phyloP scores from a whole-genome alignment of 2,329 filamentous ascomycete species.

The Claviceps maximensis region DNA sequence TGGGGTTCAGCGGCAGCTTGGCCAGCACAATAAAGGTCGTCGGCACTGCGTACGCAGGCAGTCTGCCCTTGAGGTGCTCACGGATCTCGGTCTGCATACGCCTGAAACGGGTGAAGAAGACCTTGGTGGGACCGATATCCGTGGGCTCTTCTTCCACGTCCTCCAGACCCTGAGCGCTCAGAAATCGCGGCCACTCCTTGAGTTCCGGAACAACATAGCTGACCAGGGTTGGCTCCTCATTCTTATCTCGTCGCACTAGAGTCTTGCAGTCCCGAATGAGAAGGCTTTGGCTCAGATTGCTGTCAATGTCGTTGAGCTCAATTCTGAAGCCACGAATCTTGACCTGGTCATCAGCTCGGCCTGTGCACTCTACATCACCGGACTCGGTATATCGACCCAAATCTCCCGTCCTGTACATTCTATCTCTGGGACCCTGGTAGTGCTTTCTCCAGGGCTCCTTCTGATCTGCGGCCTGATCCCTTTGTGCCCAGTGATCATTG shows the following conservation, averaged over 20 bases:
- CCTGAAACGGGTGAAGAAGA: slow-evolving; percentile 32
- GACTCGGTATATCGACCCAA: slow-evolving; percentile 59
- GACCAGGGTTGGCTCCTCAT: slow-evolving; percentile 66
- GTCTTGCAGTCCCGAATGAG: slow-evolving; percentile 78
- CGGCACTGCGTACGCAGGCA: slow-evolving; percentile 23
- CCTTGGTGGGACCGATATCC: slow-evolving; percentile 28
- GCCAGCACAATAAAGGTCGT: slow-evolving; percentile 20
- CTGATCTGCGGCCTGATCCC: slow-evolving; percentile 16
- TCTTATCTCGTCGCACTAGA: slow-evolving; percentile 40
- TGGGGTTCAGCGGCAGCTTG: slow-evolving; percentile 56
- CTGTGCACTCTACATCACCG: slow-evolving; percentile 65
- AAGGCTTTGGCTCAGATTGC: slow-evolving; percentile 59
- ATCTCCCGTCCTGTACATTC: slow-evolving; percentile 79
- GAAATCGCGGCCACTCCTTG: slow-evolving; percentile 57
- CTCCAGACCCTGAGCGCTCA: slow-evolving; percentile 39
- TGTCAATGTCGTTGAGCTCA: slow-evolving; percentile 88
- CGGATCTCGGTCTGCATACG: slow-evolving; percentile 37
- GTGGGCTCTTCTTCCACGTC: slow-evolving; percentile 41
- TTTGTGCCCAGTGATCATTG: slow-evolving; percentile 8
- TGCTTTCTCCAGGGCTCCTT: slow-evolving; percentile 64
- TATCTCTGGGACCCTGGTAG: slow-evolving; percentile 71
- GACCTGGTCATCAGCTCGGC: slow-evolving; percentile 76
- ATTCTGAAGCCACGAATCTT: slow-evolving; percentile 96
- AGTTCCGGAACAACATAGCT: slow-evolving; percentile 79
- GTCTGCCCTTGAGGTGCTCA: slow-evolving; percentile 55